Base-by-base conservation (phyloP, 768 basidiomycete genomes). In the Mycena galericulata region DNA sequence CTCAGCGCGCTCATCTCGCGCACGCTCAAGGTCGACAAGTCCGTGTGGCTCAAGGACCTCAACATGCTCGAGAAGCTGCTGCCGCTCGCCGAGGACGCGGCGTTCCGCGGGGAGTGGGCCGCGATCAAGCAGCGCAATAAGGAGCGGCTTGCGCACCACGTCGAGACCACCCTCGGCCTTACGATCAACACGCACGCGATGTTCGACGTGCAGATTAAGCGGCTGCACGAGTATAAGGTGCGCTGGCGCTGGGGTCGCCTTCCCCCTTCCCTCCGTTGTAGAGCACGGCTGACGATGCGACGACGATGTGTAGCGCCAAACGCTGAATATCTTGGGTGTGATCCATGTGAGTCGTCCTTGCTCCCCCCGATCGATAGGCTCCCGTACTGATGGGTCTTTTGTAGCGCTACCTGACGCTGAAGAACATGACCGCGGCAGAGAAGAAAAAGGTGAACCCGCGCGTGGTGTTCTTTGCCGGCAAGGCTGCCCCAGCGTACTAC, bases 401-500 rank as follows among this genome's bases (percentile, higher is more conserved):
- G 6, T 70, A 96, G 91, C 88, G 95, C 53, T 98, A 97, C 81
- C 82, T 96, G 55, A 81, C 80, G 12, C 79, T 98, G 79, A 98
- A 98, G 83, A 85, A 79, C 34, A 89, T 97, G 90, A 84, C 85
- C 2, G 87, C 93, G 0, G 90, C 80, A 30, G 90, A 98, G 77
- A 88, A 93, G 75, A 92, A 92, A 84, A 93, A 93, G 77, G 87
- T 92, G 71, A 90, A 88, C 72, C 92, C 90, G n/a, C 88, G 90
- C 58, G 96, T 95, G 22, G 92, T 95, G n/a, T 93, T 99, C 85
- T 99, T 99, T 71, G 97, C 95, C 34, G 97, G 98, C 70, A 98
- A 98, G 79, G 96, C 97, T 59, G 97, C 97, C 0, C 97, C 97
- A 41, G 97, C 90, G 65, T 95, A 97, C 77, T 96, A 93, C 81